Base-by-base conservation (phyloP, 2,329 filamentous ascomycete species). In the Ophiostoma populinum region DNA sequence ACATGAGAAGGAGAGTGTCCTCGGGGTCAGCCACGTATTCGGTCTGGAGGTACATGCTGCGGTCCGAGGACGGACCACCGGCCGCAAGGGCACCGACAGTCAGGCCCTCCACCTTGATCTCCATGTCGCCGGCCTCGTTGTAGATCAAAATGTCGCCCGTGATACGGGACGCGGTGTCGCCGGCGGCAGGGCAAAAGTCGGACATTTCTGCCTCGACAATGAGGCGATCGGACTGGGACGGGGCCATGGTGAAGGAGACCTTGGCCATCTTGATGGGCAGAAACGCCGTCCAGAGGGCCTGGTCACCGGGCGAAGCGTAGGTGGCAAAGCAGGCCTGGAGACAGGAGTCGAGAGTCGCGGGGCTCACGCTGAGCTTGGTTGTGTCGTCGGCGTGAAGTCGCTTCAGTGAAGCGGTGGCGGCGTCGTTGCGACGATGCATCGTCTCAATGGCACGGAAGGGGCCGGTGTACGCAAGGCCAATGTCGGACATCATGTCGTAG, bases 271-370 rank as follows among this genome's bases (percentile, higher is more conserved):
- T 40, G 5, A 49, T 44, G 0, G 58, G 58, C 1, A 62, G 47
- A 38, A 62, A 61, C 1, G 54, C 49, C 2, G 56, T 57, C 58
- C 58, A 62, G 1, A 62, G 47, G 0, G 57, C 50, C 51, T 46
- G 49, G 26, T 62, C 58, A 9, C 55, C 55, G 0, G 58, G 57
- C 0, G 53, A 55, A 0, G 57, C 49, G 17, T 56, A 55, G 0
- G 57, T 49, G n/a, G 55, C 47, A 35, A 61, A 62, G 0, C 56
- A 55, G 0, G 56, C 51, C 32, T 62, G 58, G 6, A 62, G 50
- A 37, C 56, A 61, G 15, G 47, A 50, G 32, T 62, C 58, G 7
- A 62, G 45, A 0, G 53, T 58, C 1, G 57, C 58, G 1, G 58
- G 58, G 38, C 57, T 59, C 18, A 57, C 42, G 4, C 40, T 30